phyloP scores from a whole-genome alignment of 129 eudicot genomes.

The Chrysanthemum makinoi region DNA sequence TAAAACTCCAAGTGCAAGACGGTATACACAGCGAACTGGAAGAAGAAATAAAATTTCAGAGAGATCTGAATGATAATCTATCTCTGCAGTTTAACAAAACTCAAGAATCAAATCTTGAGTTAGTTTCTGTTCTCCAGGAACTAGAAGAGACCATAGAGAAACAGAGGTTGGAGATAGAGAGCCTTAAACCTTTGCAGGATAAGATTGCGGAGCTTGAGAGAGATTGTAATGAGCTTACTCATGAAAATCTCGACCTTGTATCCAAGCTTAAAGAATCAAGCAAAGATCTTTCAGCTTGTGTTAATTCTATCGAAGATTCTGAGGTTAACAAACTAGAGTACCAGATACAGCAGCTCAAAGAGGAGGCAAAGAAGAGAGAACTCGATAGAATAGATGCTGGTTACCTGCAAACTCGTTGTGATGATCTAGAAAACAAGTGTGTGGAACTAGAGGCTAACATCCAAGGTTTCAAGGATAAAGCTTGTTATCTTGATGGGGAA shows the following conservation, averaged over 20 bases:
- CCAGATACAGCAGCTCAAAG: constrained; percentile 43
- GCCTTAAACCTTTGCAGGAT: constrained; percentile 32
- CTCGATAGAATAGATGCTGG: constrained; percentile 28
- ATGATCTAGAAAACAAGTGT: constrained; percentile 51
- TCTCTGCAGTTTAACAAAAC: constrained; percentile 62
- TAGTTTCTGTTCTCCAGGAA: constrained; percentile 70
- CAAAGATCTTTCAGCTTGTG: constrained; percentile 20
- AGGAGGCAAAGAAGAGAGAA: constrained; percentile 42
- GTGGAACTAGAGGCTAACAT: constrained; percentile 42
- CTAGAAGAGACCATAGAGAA: constrained; percentile 69
- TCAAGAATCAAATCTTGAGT: constrained; percentile 77
- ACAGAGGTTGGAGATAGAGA: constrained; percentile 57
- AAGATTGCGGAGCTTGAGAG: constrained; percentile 59
- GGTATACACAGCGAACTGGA: constrained; percentile 51
- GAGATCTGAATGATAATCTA: constrained; percentile 48
- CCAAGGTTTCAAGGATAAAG: constrained; percentile 44
- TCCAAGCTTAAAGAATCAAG: constrained; percentile 44
- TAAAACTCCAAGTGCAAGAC: constrained; percentile 37
- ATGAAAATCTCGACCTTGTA: constrained; percentile 57
- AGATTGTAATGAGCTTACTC: constrained; percentile 60
- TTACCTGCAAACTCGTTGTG: constrained; percentile 35
- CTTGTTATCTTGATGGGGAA: constrained; percentile 49
- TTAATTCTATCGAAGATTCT: constrained; percentile 27
- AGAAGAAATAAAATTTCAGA: constrained; percentile 54
- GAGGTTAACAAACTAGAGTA: constrained; percentile 30